phyloP scores from a whole-genome alignment of 192 early-diverging fungal genomes.

The Bifiguratus adelaidae region DNA sequence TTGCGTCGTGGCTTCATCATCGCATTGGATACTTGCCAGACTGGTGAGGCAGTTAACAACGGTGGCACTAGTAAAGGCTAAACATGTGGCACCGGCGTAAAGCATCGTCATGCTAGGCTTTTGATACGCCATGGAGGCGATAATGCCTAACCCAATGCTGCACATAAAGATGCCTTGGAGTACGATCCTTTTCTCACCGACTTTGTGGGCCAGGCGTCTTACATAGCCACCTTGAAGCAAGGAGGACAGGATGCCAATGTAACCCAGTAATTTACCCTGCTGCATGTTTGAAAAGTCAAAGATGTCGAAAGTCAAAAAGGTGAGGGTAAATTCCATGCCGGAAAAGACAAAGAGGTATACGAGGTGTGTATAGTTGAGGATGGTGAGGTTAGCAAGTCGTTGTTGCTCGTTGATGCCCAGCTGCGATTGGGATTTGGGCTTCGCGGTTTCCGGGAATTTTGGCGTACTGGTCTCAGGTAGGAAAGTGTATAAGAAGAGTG shows the following conservation, averaged over 20 bases:
- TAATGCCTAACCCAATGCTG: conserved; percentile 45
- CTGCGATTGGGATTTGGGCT: background rate
- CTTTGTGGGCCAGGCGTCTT: conserved; percentile 50
- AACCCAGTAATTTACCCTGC: conserved; percentile 82
- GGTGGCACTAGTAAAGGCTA: conserved; percentile 89
- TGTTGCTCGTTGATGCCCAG: background rate
- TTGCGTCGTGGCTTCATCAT: conserved; percentile 17
- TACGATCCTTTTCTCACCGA: conserved; percentile 63
- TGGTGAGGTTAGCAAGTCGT: conserved; percentile 22
- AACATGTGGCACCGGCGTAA: conserved; percentile 60
- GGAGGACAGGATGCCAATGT: conserved; percentile 80
- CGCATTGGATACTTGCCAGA: conserved; percentile 53
- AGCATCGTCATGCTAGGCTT: conserved; percentile 9
- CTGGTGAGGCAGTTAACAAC: conserved; percentile 88
- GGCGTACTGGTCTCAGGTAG: conserved; percentile 64
- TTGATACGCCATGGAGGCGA: conserved; percentile 33
- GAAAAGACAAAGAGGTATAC: conserved; percentile 87
- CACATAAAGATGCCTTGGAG: conserved; percentile 70
- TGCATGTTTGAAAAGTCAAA: conserved; percentile 78
- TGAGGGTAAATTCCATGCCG: conserved; percentile 98
- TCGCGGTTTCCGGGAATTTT: conserved; percentile 8
- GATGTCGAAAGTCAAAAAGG: conserved; percentile 90
- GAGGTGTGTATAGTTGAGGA: conserved; percentile 71
- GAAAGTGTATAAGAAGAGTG: conserved; percentile 55
- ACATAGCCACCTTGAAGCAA: conserved; percentile 92